A percentile compares a stretch with the other conserved stretches of the same genome.
Evolutionary conservation across 805 yeast species (phyloP).

Genomic region (Jamesozyma gamospora): DNA sequence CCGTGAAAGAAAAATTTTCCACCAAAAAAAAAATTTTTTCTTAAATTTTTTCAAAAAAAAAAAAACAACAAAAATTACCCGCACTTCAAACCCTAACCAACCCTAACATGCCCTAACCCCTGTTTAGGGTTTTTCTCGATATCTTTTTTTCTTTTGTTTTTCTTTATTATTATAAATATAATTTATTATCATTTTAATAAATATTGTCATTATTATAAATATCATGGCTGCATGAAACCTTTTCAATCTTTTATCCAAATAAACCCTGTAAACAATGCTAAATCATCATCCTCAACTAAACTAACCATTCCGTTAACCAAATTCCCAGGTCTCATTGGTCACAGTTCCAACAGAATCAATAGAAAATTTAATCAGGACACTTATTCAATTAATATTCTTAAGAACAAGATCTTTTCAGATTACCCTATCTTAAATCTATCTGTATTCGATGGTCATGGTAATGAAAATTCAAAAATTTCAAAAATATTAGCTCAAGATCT

Average conservation of each 20-base stretch:
- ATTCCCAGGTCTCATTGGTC: slow-evolving; percentile 49
- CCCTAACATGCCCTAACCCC: no score
- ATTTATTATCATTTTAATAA: no score
- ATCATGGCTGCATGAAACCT: no score
- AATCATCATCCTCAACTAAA: background rate
- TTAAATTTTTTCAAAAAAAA: no score
- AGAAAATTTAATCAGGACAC: slow-evolving; percentile 75
- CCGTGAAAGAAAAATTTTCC: no score
- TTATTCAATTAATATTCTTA: slow-evolving; percentile 54
- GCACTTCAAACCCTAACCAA: no score
- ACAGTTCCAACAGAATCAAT: slow-evolving; percentile 64
- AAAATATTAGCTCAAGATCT: slow-evolving; percentile 47
- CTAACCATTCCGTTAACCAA: slow-evolving; percentile 19
- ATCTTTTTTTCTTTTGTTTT: no score
- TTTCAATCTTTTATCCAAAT: background rate
- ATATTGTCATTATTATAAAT: no score
- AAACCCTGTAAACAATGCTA: background rate
- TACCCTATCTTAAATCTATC: slow-evolving; percentile 52
- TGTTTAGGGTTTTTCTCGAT: no score
- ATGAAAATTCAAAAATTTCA: slow-evolving; percentile 50
- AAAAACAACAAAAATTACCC: no score
- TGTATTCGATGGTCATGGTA: slow-evolving; percentile 94
- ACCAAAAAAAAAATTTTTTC: no score
- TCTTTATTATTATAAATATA: no score
- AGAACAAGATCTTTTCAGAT: slow-evolving; percentile 13